Evolutionary conservation across 345 rosid genomes (phyloP), one percentile per base, ranked within the genome.

Genomic region (Sisymbrium altissimum): DNA sequence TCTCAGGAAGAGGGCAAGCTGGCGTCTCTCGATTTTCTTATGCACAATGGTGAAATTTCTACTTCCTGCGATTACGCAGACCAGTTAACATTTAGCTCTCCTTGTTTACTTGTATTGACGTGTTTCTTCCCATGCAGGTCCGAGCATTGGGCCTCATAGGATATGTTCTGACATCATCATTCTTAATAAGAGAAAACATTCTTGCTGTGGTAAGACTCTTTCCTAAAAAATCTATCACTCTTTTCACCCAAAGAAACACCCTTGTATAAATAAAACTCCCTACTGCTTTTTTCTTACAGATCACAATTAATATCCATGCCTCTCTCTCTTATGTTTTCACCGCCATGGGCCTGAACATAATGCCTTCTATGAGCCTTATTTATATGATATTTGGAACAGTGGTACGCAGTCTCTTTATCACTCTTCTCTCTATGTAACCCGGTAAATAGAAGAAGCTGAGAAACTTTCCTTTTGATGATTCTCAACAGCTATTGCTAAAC

Each of bases 181-280:
- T 94, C 85, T 81, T 94, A 66, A 91, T 91, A 83, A 84, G 89
- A 82, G 98, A 94, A 77, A 94, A 91, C 74, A 91, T 94, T 75
- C 88, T 91, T 29, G 95, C 86, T 64, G 80, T 94, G 89, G 97
- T 94, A 85, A 80, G 65, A 48, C 7, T 65, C 40, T 50, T 23
- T 48, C 29, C 46, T 49, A 27, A 46, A 25, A 55, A 4, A 29
- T 30, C 0, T 9, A 13, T 27, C 60, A 9, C 19, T 54, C 43
- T 36, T 46, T 32, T 30, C 49, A 48, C 63, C n/a, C 15, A 7
- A 10, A 23, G 14, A 43, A 53, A 36, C 57, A 11, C 11, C 35
- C 52, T 18, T 63, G n/a, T 27, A 43, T 1, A 44, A 53, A 19
- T 43, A 33, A 33, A 40, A 52, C 19, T 53, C 19, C 7, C 33